Evolutionary conservation across 306 rosid species (phyloP), one percentile per base, ranked within the genome.

Genomic region (Acacia melanoxylon): DNA sequence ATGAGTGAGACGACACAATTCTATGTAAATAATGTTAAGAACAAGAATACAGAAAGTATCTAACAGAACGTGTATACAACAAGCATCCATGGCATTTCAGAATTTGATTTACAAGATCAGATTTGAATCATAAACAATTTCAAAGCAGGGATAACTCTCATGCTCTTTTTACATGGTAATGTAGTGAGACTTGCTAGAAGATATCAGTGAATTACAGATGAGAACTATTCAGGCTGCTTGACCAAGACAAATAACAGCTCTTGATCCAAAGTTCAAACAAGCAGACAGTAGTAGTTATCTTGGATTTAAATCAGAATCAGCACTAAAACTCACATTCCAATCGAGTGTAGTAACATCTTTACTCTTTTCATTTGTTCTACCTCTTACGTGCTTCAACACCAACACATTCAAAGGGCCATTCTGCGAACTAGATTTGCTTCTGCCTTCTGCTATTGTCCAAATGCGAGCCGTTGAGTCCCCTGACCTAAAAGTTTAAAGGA

Each of bases 381-480:
- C 97, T 91, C 85, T 90, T 59, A 93, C 93, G 80, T 95, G 98
- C 94, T 89, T 90, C 91, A 95, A 88, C 75, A 95, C 98, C 81
- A 93, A 79, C 59, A 87, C 97, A 68, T 85, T 71, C 81, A 67
- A 74, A 77, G 91, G 86, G 67, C 86, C 88, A 83, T 75, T 89
- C 78, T 88, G 90, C 10, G 85, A 72, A 69, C 86, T 85, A 80
- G 92, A 83, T 77, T 88, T 90, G 73, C 82, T 73, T 86, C 89
- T 88, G 44, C 93, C 94, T 81, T 93, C 97, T 2, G 88, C 83
- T 77, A 95, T 88, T 46, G 89, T 81, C 98, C 98, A 93, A 80
- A 95, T 93, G 56, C 98, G 98, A 87, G 98, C 98, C 17, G 98
- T 95, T 1, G 98, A 93, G 83, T 95, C 98, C 80, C 97, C 97